Evolutionary conservation across 2,329 filamentous ascomycete species (phyloP).

Genomic region (Ceratocystis diversiconidia): DNA sequence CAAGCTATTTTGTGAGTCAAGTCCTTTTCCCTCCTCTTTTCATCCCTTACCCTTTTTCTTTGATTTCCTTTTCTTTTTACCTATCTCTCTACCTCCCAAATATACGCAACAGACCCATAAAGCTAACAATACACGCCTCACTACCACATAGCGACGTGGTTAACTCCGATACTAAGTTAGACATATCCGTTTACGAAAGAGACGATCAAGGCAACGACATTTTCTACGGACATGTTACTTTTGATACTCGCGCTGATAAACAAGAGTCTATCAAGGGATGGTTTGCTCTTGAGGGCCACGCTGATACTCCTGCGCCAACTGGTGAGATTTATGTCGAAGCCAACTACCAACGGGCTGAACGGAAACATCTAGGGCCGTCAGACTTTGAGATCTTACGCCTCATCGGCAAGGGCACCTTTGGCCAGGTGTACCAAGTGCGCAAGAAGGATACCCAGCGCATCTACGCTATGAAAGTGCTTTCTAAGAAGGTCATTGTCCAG

Average conservation of each 20-base stretch:
- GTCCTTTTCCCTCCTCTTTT: neutral
- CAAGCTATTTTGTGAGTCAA: conserved; percentile 85
- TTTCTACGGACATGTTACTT: conserved; percentile 79
- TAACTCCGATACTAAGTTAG: conserved; percentile 75
- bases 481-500: conserved; percentile 98
- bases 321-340: conserved; percentile 85
- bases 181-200: conserved; percentile 86
- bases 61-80: neutral
- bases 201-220: conserved; percentile 59
- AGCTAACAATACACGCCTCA: neutral
- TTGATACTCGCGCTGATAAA: conserved; percentile 53
- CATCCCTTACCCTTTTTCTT: neutral
- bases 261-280: conserved; percentile 66
- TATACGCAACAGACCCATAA: too few species aligned
- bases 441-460: conserved; percentile 94
- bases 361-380: conserved; percentile 82
- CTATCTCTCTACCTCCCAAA: neutral
- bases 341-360: conserved; percentile 71
- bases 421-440: conserved; percentile 93
- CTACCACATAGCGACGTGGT: conserved; percentile 62
- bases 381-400: conserved; percentile 94
- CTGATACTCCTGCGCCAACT: conserved; percentile 55
- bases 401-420: conserved; percentile 96
- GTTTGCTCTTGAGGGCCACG: conserved; percentile 67
- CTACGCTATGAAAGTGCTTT: conserved; percentile 98